Percentiles rank a stretch among this genome's conserved stretches.
Evolutionary conservation across 345 rosid genomes (phyloP).

Genomic region (Conringia planisiliqua): DNA sequence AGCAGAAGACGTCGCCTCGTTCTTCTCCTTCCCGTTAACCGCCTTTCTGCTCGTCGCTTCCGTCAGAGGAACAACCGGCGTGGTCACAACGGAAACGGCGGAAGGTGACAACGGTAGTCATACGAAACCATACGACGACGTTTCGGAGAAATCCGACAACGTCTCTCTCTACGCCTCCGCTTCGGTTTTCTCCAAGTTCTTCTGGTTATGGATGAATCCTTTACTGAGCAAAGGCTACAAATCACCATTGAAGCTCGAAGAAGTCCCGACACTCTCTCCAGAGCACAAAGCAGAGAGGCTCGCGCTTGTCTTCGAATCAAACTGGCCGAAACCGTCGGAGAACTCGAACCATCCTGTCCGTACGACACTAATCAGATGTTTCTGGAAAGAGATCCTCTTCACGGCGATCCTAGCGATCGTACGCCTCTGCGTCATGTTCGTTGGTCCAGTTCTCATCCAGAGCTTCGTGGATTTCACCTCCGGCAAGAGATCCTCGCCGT

Average conservation of each 20-base stretch:
- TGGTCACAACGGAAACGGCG: slow-evolving; percentile 32
- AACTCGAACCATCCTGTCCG: slow-evolving; percentile 60
- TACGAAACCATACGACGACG: slow-evolving; percentile 32
- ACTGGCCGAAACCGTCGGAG: slow-evolving; percentile 78
- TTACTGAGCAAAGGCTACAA: slow-evolving; percentile 68
- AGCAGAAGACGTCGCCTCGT: slow-evolving; percentile 53
- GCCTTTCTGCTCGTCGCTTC: slow-evolving; percentile 50
- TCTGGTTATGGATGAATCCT: slow-evolving; percentile 97
- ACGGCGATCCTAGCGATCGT: slow-evolving; percentile 75
- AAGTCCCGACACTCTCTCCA: slow-evolving; percentile 73
- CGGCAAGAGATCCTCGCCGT: slow-evolving; percentile 67
- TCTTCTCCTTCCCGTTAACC: slow-evolving; percentile 52
- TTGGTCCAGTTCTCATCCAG: slow-evolving; percentile 82
- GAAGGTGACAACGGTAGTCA: slow-evolving; percentile 20
- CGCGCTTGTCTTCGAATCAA: slow-evolving; percentile 53
- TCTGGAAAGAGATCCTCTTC: slow-evolving; percentile 71
- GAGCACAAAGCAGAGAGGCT: slow-evolving; percentile 77
- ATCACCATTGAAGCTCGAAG: slow-evolving; percentile 66
- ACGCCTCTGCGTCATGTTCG: slow-evolving; percentile 67
- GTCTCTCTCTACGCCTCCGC: slow-evolving; percentile 73
- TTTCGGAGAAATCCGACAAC: slow-evolving; percentile 38
- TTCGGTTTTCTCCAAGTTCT: slow-evolving; percentile 53
- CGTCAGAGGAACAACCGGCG: slow-evolving; percentile 63
- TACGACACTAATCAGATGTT: slow-evolving; percentile 65
- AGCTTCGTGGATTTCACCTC: slow-evolving; percentile 77